Percentiles rank a stretch among this genome's conserved stretches.
These are phyloP conservation scores for Cairneyella variabilis DNA, from an alignment of 495 filamentous ascomycete species.

Conservation along the genomic window DNA sequence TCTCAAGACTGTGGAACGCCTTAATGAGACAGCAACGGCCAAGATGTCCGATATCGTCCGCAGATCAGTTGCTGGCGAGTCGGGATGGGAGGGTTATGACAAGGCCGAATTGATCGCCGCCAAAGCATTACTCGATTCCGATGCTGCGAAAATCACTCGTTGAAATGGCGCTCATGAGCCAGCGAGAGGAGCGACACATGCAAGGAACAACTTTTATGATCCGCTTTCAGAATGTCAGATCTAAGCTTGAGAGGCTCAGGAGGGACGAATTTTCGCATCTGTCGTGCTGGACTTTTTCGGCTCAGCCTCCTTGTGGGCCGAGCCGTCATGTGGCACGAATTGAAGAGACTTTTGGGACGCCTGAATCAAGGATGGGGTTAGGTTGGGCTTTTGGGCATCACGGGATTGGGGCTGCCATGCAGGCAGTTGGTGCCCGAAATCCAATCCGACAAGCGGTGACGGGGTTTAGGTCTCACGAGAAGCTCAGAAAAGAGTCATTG, in stretches of 20 bases:
- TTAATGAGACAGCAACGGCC: slow-evolving; percentile 68
- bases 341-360: background rate
- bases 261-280: background rate
- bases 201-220: slow-evolving; percentile 6
- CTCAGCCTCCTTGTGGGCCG: background rate
- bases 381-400: background rate
- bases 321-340: background rate
- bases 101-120: slow-evolving; percentile 75
- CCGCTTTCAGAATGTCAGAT: slow-evolving; percentile 1
- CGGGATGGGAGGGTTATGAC: slow-evolving; percentile 68
- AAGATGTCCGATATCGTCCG: slow-evolving; percentile 75
- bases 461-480: background rate
- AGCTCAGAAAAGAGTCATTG: slow-evolving; percentile 7
- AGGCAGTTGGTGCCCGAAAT: background rate
- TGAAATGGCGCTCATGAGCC: background rate
- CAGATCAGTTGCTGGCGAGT: slow-evolving; percentile 51
- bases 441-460: slow-evolving; percentile 2
- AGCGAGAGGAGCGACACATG: background rate
- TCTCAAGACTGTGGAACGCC: slow-evolving; percentile 52
- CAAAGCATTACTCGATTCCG: slow-evolving; percentile 61
- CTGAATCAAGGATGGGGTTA: background rate
- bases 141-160: slow-evolving; percentile 15
- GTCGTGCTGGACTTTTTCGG: background rate
- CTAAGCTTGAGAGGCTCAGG: background rate
- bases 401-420: background rate